phyloP scores from a whole-genome alignment of 164 flowering plant species.

The Tetracentron sinense region DNA sequence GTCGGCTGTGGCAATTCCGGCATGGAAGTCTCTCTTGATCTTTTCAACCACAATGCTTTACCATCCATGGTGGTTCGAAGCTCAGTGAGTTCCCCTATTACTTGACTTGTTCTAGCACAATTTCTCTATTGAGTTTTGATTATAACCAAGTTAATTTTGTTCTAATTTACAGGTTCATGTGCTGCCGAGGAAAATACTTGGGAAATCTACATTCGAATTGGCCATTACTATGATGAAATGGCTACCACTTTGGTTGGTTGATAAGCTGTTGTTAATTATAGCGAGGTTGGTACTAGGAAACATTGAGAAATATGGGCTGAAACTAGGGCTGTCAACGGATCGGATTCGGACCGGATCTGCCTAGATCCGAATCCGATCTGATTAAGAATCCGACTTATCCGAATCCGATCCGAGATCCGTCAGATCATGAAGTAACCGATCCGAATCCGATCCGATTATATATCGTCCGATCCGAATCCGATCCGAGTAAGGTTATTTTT shows the following conservation, averaged over 20 bases:
- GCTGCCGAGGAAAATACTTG: conserved; percentile 65
- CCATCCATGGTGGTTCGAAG: conserved; percentile 65
- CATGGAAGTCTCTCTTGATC: conserved; percentile 78
- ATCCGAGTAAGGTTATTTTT: too few relatives aligned
- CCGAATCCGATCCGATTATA: too few relatives aligned
- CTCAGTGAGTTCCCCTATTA: conserved; percentile 60
- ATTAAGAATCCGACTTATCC: too few relatives aligned
- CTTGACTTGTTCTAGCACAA: background rate
- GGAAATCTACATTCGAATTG: conserved; percentile 61
- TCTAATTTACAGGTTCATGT: conserved; percentile 60
- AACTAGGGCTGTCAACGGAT: too few relatives aligned
- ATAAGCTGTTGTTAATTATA: conserved; percentile 46
- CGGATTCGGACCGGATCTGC: too few relatives aligned
- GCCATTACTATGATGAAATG: conserved; percentile 53
- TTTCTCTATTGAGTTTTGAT: background rate
- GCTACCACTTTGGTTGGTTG: conserved; percentile 63
- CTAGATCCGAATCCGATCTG: too few relatives aligned
- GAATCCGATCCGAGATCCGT: too few relatives aligned
- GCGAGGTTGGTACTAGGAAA: conserved; percentile 62
- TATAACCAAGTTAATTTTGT: background rate
- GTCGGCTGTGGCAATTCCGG: conserved; percentile 93
- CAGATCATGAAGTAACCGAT: too few relatives aligned
- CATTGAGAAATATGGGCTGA: conserved; percentile 47
- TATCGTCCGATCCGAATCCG: too few relatives aligned
- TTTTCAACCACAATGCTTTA: conserved; percentile 71